A percentile compares a stretch with the other conserved stretches of the same genome.
phyloP scores from a whole-genome alignment of 1,139 yeast species.

The Hansenula sp. region DNA sequence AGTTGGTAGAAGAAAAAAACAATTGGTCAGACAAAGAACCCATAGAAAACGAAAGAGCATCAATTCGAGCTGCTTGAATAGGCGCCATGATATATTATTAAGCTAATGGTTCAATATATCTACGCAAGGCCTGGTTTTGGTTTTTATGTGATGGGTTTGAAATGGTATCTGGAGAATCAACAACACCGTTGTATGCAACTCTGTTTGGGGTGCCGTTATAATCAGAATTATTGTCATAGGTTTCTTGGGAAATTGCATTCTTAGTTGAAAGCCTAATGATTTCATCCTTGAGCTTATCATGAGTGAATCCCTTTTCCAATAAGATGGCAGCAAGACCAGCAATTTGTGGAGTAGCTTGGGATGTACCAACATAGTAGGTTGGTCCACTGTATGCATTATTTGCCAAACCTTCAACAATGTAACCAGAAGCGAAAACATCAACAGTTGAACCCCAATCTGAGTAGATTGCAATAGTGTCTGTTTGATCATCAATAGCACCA shows the following conservation, averaged over 20 bases:
- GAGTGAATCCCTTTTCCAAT: conserved; percentile 52
- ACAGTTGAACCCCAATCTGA: conserved; percentile 78
- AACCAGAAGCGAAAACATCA: conserved; percentile 63
- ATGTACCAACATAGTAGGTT: conserved; percentile 62
- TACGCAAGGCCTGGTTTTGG: conserved; percentile 65
- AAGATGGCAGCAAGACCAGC: conserved; percentile 66
- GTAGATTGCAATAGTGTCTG: conserved; percentile 66
- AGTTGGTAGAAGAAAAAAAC: too few species aligned
- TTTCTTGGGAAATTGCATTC: conserved; percentile 17
- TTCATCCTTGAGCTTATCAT: conserved; percentile 34
- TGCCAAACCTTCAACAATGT: conserved; percentile 37
- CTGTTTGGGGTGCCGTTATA: neutral
- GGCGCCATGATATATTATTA: too few species aligned
- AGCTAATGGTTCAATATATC: too few species aligned
- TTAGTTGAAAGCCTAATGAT: conserved; percentile 33
- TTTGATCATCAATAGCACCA: conserved; percentile 78
- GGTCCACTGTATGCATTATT: conserved; percentile 13
- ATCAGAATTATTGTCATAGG: neutral
- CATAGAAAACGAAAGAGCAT: too few species aligned
- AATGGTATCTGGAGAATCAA: neutral
- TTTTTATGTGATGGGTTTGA: neutral
- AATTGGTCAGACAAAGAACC: too few species aligned
- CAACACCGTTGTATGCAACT: neutral
- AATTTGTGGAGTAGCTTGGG: conserved; percentile 79
- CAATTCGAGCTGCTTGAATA: too few species aligned